phyloP scores from a whole-genome alignment of 2,329 filamentous ascomycete species.

The Cryphonectria japonica region DNA sequence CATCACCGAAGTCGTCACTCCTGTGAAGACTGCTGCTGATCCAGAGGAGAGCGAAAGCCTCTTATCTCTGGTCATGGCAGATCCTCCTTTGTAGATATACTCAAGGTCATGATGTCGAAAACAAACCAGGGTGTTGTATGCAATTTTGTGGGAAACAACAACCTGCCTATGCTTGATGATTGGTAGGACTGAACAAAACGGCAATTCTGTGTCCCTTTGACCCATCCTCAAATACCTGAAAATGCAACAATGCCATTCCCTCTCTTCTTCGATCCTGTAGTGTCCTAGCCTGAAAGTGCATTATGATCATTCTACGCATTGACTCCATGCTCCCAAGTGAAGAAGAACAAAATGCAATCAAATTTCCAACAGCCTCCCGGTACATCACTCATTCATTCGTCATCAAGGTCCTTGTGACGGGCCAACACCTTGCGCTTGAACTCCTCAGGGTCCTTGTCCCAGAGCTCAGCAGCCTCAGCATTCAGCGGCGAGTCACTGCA shows the following conservation, averaged over 20 bases:
- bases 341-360: constrained; percentile 27
- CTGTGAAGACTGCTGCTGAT: background rate
- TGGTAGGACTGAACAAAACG: constrained; percentile 17
- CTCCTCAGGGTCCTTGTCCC: constrained; percentile 85
- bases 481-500: constrained; percentile 88
- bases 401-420: constrained; percentile 66
- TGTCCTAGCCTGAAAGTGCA: constrained; percentile 17
- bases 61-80: background rate
- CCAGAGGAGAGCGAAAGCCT: background rate
- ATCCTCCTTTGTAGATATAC: background rate
- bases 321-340: constrained; percentile 29
- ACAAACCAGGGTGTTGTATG: constrained; percentile 13
- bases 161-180: constrained; percentile 21
- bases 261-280: constrained; percentile 21
- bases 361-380: background rate
- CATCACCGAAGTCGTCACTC: background rate
- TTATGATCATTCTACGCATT: constrained; percentile 20
- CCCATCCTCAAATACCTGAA: constrained; percentile 23
- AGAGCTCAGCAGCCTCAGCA: constrained; percentile 92
- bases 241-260: constrained; percentile 23
- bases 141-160: constrained; percentile 13
- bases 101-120: constrained; percentile 6
- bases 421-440: constrained; percentile 78
- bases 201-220: background rate
- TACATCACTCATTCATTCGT: constrained; percentile 62